These are phyloP conservation scores for Ganoderma lingzhi DNA, from an alignment of 1,284 basidiomycete genomes.

Conservation along the genomic window DNA sequence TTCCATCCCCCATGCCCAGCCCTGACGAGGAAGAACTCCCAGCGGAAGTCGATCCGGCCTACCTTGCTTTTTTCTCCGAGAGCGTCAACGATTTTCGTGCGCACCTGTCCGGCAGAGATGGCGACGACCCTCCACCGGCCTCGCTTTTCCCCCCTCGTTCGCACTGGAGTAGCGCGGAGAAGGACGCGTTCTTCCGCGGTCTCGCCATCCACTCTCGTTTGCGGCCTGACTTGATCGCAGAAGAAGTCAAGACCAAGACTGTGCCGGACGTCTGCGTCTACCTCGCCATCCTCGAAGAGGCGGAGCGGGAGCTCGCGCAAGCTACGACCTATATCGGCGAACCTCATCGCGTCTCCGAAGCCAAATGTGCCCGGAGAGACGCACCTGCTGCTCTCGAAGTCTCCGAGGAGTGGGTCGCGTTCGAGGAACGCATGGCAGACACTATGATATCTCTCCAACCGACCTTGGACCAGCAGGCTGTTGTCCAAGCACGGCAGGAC, in stretches of 20 bases:
- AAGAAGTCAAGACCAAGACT: conserved; percentile 67
- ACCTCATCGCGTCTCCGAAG: conserved; percentile 1
- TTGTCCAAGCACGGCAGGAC: conserved; percentile 32
- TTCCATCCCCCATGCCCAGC: conserved; percentile 21
- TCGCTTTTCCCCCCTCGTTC: conserved; percentile 56
- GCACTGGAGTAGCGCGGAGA: conserved; percentile 74
- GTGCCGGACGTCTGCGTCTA: conserved; percentile 69
- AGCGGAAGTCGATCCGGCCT: conserved; percentile 25
- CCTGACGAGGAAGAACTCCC: conserved; percentile 29
- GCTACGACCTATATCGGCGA: conserved; percentile 3
- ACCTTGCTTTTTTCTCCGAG: conserved; percentile 33
- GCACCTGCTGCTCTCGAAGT: conserved; percentile 60
- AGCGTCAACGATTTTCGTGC: conserved; percentile 33
- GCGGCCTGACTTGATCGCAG: conserved; percentile 76
- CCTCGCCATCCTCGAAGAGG: conserved; percentile 58
- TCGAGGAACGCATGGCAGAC: conserved; percentile 66
- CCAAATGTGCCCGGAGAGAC: conserved; percentile 28
- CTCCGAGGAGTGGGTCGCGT: conserved; percentile 62
- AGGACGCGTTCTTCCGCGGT: conserved; percentile 74
- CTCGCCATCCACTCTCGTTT: conserved; percentile 69
- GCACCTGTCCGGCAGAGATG: conserved; percentile 35
- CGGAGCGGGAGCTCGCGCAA: conserved; percentile 16
- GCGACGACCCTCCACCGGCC: conserved; percentile 33
- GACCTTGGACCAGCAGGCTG: conserved; percentile 36
- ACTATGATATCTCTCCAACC: conserved; percentile 47